Evolutionary conservation across 2,329 filamentous ascomycete genomes (phyloP), one percentile per base, ranked within the genome.

Genomic region (Emydomyces testavorans): DNA sequence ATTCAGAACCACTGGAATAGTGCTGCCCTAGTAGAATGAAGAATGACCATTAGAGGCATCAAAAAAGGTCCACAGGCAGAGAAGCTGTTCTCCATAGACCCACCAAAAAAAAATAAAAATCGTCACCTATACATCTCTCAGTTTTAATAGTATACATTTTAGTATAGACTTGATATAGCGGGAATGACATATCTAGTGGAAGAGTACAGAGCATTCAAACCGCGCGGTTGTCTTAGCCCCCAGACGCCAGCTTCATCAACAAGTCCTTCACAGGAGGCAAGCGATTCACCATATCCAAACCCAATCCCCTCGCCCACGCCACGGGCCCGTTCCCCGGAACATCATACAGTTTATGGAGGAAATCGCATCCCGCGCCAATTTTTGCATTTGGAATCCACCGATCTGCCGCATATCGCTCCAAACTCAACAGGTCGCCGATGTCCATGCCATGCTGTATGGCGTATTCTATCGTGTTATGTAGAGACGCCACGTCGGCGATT

Each of bases 341-440:
- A n/a, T 82, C 83, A 65, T 94, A 96, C 36, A 95, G 68, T 70
- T 90, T 94, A 66, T 95, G 88, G 56, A 96, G 71, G 69, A 95
- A 90, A 68, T 96, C 90, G 55, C 67, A 69, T 80, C 85, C 38
- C 83, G 83, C 48, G 79, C 89, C 46, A 89, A 72, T 64, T 93
- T 75, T 51, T 82, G 74, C 84, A 65, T 96, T 96, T 34, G 80
- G 77, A 1, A 81, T 77, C 64, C 93, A 98, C 32, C 89, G 77
- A 60, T 92, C 86, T 1, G 77, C 73, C 54, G 80, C 80, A 67
- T 96, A 98, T 13, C 77, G 66, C 63, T 95, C 89, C 21, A 98
- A 72, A 3, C 83, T 81, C 64, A 93, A 75, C 29, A 77, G 70
- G 15, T 80, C 78, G 20, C 92, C 92, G 26, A 96, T 77, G 60